These are phyloP conservation scores for Dovyalis caffra DNA, from an alignment of 345 rosid genomes.

Conservation along the genomic window DNA sequence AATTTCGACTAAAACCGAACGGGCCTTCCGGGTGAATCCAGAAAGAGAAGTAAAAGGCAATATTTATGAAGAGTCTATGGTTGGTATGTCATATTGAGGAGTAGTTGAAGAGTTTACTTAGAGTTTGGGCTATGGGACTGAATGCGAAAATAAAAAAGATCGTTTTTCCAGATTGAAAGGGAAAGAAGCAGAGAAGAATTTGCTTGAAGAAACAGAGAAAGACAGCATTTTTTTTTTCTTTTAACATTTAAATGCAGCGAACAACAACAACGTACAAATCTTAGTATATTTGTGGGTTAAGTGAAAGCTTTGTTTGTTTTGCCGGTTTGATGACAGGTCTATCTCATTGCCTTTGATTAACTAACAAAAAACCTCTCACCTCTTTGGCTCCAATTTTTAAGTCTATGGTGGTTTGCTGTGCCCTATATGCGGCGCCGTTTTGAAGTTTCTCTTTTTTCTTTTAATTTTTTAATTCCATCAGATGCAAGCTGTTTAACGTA, in stretches of 20 bases:
- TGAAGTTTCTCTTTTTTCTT: not conserved
- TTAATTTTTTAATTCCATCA: too few species aligned
- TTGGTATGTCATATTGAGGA: slow-evolving; percentile 61
- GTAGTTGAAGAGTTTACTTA: slow-evolving; percentile 79
- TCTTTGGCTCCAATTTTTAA: not conserved
- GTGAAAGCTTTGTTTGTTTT: slow-evolving; percentile 48
- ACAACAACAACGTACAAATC: not conserved
- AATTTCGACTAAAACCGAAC: not conserved
- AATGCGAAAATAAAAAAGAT: slow-evolving; percentile 8
- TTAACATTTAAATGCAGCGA: not conserved
- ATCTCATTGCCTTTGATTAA: slow-evolving; percentile 18
- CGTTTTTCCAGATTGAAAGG: slow-evolving; percentile 26
- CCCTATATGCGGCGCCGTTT: not conserved
- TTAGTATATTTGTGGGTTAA: not conserved
- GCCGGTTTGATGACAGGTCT: slow-evolving; percentile 47
- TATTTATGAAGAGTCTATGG: slow-evolving; percentile 43
- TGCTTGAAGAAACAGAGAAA: slow-evolving; percentile 74
- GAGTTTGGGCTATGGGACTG: slow-evolving; percentile 39
- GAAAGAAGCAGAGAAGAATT: slow-evolving; percentile 38
- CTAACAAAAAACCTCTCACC: not conserved
- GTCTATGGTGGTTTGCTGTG: not conserved
- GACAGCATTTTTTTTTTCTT: not conserved
- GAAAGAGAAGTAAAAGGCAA: slow-evolving; percentile 20
- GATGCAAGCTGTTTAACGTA: too few species aligned
- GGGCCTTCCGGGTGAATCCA: slow-evolving; percentile 25